Evolutionary conservation across 169 alveolate genomes (phyloP).

Genomic region (Plasmodium gonderi): DNA sequence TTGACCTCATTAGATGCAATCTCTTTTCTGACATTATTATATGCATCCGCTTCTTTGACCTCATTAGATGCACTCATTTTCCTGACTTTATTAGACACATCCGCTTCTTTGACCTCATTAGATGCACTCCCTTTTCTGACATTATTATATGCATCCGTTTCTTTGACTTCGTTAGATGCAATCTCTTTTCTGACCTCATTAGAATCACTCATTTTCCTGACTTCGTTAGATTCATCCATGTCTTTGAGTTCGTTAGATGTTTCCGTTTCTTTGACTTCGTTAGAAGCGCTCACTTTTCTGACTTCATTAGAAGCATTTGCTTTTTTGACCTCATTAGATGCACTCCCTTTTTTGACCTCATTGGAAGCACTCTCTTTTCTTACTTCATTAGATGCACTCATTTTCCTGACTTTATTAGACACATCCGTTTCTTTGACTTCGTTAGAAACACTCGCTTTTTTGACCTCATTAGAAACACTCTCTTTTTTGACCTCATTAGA

Average conservation of each 20-base stretch:
- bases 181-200: background rate
- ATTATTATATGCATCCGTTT: background rate
- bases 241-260: background rate
- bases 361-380: background rate
- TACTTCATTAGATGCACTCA: background rate
- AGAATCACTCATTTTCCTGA: background rate
- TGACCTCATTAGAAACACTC: too few species aligned
- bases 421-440: background rate
- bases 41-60: background rate
- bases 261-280: background rate
- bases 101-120: background rate
- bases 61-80: too few species aligned
- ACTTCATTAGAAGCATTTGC: background rate
- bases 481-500: too few species aligned
- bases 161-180: background rate
- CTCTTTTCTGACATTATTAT: background rate
- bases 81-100: too few species aligned
- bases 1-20: background rate
- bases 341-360: background rate
- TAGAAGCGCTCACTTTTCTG: background rate
- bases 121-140: background rate
- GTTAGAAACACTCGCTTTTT: too few species aligned
- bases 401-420: background rate
- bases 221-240: background rate
- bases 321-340: background rate